A percentile compares a stretch with the other conserved stretches of the same genome.
These are phyloP conservation scores for Magnaporthiopsis incrustans DNA, from an alignment of 2,329 filamentous ascomycete species.

Conservation along the genomic window DNA sequence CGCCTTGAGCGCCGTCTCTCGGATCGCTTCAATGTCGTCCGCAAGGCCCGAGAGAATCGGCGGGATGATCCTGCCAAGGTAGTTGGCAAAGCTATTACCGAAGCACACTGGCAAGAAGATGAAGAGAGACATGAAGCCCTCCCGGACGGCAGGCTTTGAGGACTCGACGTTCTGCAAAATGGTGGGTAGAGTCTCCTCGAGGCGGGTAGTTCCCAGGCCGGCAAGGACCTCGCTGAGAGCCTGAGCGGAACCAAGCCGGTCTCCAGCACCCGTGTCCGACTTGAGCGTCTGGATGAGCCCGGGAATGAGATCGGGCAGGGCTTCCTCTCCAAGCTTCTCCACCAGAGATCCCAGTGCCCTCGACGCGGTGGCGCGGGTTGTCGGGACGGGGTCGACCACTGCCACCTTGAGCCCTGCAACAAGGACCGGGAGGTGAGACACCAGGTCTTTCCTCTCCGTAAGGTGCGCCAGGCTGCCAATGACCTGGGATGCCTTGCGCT, in stretches of 20 bases:
- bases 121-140: conserved; percentile 99
- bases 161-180: conserved; percentile 95
- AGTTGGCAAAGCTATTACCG: conserved; percentile 95
- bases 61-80: conserved; percentile 90
- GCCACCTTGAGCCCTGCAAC: conserved; percentile 84
- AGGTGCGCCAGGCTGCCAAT: conserved; percentile 96
- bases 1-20: conserved; percentile 90
- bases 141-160: conserved; percentile 79
- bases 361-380: conserved; percentile 90
- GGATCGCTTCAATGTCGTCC: conserved; percentile 92
- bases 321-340: conserved; percentile 95
- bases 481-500: conserved; percentile 92
- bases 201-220: conserved; percentile 79
- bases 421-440: conserved; percentile 82
- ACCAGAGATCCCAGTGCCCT: conserved; percentile 94
- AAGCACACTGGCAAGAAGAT: conserved; percentile 99
- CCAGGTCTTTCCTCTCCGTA: conserved; percentile 90
- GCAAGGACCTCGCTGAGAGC: conserved; percentile 94
- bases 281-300: conserved; percentile 97
- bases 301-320: conserved; percentile 92
- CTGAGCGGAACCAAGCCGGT: conserved; percentile 91
- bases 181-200: conserved; percentile 93
- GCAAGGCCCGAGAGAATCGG: conserved; percentile 90
- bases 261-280: conserved; percentile 91
- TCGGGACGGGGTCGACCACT: conserved; percentile 90